These are phyloP conservation scores for Stephania yunnanensis DNA, from an alignment of 164 flowering plant genomes.

Conservation along the genomic window DNA sequence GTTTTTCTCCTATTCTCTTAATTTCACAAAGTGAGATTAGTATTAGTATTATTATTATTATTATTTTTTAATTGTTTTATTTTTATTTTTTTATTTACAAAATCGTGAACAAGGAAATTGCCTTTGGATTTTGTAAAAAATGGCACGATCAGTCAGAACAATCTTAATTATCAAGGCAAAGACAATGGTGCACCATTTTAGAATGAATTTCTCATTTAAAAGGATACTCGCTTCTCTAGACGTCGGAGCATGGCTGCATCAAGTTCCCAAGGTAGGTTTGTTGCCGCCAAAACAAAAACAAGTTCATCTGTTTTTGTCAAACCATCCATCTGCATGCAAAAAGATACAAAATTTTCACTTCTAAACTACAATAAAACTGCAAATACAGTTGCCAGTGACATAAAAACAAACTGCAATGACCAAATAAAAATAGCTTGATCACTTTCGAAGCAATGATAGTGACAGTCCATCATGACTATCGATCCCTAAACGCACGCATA, in stretches of 20 bases:
- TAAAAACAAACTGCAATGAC: neutral
- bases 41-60: too few relatives aligned
- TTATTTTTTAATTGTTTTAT: too few relatives aligned
- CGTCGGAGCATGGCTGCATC: constrained; percentile 99
- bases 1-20: neutral
- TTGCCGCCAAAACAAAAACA: constrained; percentile 97
- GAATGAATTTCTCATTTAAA: constrained; percentile 13
- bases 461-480: neutral
- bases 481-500: too few relatives aligned
- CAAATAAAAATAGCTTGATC: neutral
- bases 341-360: neutral
- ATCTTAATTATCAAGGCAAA: neutral
- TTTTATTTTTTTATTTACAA: too few relatives aligned
- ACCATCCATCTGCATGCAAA: constrained; percentile 93
- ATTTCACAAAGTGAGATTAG: neutral
- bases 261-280: constrained; percentile 98
- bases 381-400: neutral
- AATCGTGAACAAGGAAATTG: too few relatives aligned
- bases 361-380: neutral
- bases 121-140: too few relatives aligned
- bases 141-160: neutral
- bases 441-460: neutral
- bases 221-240: constrained; percentile 94
- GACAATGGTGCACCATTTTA: neutral
- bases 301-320: constrained; percentile 82